A percentile compares a stretch with the other conserved stretches of the same genome.
Conservation (phyloP, 2,329 filamentous ascomycete genomes). For the Dothideomycetidae sp. region DNA sequence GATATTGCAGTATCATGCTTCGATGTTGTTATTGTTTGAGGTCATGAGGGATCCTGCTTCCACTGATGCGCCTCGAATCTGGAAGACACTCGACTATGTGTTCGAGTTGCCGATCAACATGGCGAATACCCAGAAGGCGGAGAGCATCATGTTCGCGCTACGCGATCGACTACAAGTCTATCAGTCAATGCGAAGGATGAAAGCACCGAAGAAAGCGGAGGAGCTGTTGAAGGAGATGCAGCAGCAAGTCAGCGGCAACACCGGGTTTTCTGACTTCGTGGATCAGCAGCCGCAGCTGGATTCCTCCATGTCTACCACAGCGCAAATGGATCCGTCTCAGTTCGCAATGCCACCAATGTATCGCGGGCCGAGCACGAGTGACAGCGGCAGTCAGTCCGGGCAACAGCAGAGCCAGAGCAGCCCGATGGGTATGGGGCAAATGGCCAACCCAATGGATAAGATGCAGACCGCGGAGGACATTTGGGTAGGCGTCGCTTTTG, state of each 20-base stretch:
- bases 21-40: constrained; percentile 54
- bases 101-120: constrained; percentile 46
- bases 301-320: constrained; percentile 1
- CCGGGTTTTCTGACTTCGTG: not conserved
- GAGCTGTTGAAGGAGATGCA: constrained; percentile 9
- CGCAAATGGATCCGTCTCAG: constrained; percentile 13
- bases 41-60: constrained; percentile 45
- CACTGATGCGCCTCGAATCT: constrained; percentile 50
- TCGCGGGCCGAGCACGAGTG: constrained; percentile 12
- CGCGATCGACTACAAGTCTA: constrained; percentile 47
- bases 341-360: constrained; percentile 16
- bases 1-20: constrained; percentile 58
- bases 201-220: constrained; percentile 20
- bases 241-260: not conserved
- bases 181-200: constrained; percentile 40
- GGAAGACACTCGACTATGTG: constrained; percentile 57
- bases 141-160: constrained; percentile 48
- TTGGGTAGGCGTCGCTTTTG: too few species aligned
- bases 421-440: not conserved
- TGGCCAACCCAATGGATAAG: constrained; percentile 12
- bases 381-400: constrained; percentile 15
- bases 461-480: constrained; percentile 37
- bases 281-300: constrained; percentile 3
- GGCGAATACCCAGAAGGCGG: constrained; percentile 42
- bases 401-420: constrained; percentile 8